phyloP scores from a whole-genome alignment of 2,329 filamentous ascomycete species.

The Pestalotiopsis sp. region DNA sequence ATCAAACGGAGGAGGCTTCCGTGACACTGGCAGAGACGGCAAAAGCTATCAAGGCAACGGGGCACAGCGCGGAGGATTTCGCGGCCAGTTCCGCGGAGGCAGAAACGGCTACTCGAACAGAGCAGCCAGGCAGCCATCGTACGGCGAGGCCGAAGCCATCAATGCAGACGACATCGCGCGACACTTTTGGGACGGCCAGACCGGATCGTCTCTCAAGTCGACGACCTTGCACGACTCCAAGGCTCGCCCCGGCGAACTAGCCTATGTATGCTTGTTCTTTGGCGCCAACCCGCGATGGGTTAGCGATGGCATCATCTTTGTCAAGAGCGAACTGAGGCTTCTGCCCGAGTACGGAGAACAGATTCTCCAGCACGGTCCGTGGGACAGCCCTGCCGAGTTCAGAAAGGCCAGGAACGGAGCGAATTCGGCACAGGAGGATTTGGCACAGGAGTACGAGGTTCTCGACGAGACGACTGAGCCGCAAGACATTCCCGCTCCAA shows the following conservation, averaged over 20 bases:
- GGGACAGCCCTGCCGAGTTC: conserved; percentile 14
- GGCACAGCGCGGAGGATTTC: not conserved
- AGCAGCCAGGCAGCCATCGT: not conserved
- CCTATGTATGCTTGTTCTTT: conserved; percentile 24
- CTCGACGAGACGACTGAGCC: not conserved
- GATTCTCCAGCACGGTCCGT: conserved; percentile 24
- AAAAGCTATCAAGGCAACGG: not conserved
- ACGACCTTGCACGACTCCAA: conserved; percentile 25
- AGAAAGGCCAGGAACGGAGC: not conserved
- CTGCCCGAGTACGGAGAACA: conserved; percentile 27
- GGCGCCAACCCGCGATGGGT: conserved; percentile 27
- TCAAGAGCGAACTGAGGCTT: conserved; percentile 23
- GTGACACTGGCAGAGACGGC: conserved; percentile 1
- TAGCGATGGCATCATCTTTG: conserved; percentile 26
- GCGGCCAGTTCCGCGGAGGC: conserved; percentile 8
- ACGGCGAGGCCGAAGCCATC: conserved; percentile 20
- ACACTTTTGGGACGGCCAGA: conserved; percentile 19
- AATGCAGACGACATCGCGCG: conserved; percentile 19
- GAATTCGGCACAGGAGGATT: not conserved
- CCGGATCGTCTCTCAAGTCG: not conserved
- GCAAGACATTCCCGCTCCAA: not conserved
- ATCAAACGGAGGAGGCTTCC: not conserved
- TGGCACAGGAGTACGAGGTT: not conserved
- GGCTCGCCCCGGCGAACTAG: conserved; percentile 20
- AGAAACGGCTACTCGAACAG: conserved; percentile 14